Evolutionary conservation across 176 grass and related monocot species (phyloP).

Genomic region (Oropetium thomaeum): DNA sequence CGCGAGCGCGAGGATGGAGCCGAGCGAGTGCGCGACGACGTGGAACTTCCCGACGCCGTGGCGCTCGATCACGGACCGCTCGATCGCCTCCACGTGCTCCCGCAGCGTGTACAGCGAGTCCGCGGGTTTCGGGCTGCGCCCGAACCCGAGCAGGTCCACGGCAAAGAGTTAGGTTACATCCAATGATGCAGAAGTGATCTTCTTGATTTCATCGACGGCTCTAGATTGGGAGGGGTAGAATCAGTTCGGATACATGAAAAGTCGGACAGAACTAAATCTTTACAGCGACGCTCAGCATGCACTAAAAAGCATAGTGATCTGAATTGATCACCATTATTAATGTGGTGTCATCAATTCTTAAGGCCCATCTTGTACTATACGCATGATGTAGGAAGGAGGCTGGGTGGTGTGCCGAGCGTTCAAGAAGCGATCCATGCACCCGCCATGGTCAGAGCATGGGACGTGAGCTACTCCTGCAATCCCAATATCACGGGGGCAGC

Average conservation of each 20-base stretch:
- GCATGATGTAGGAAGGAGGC: slow-evolving; percentile 66
- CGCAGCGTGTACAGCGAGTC: slow-evolving; percentile 74
- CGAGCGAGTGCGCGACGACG: slow-evolving; percentile 72
- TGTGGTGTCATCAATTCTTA: background rate
- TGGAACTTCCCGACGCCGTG: slow-evolving; percentile 57
- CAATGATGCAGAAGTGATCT: no score
- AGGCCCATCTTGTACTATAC: background rate
- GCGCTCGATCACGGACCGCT: slow-evolving; percentile 57
- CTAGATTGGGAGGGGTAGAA: no score
- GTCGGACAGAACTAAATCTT: no score
- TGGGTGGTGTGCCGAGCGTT: slow-evolving; percentile 90
- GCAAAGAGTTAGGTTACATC: no score
- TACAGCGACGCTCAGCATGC: no score
- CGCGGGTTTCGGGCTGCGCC: slow-evolving; percentile 66
- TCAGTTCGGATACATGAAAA: no score
- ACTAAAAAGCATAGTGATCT: background rate
- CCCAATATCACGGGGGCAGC: slow-evolving; percentile 1
- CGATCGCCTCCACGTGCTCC: slow-evolving; percentile 73
- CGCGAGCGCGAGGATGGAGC: slow-evolving; percentile 64
- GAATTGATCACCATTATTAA: background rate
- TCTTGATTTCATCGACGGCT: no score
- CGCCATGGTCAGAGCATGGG: slow-evolving; percentile 43
- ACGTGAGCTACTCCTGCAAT: slow-evolving; percentile 31
- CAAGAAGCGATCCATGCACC: slow-evolving; percentile 61
- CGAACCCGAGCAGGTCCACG: slow-evolving; percentile 74